Base-by-base conservation (phyloP, 768 basidiomycete genomes). In the Sarcomyxa edulis region DNA sequence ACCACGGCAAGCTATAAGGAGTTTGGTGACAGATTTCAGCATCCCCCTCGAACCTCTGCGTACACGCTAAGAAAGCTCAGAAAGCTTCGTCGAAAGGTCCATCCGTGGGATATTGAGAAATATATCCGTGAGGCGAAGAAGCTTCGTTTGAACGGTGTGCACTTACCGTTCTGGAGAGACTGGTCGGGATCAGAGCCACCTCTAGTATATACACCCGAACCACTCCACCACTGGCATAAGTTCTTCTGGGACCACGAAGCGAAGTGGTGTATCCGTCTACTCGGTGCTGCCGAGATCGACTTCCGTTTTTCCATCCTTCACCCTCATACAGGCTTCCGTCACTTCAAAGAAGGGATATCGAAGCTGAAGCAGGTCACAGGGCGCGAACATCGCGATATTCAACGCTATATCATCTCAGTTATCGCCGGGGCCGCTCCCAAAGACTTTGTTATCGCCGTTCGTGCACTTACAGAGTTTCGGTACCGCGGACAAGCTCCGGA, bases 331-430 rank as follows among this genome's bases (percentile, higher is more conserved):
- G 51, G 51, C 3, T 48, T 43, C 21, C 39, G 50, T 7, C 56
- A 59, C 24, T 59, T 59, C 39, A 40, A 39, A 3, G 43, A 50
- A n/a, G 56, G 59, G 0, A 48, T 61, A 21, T 48, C 48, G 1
- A 29, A 37, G 8, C 38, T 51, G 7, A 59, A 18, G n/a, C 56
- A 60, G 38, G 33, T 50, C 8, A 52, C 47, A 1, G 58, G 56
- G 2, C 40, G 49, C 3, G 54, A 52, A 16, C 52, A 56, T 24
- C 39, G 46, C 6, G 50, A 59, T 20, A 35, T 58, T 4, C 51
- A 53, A 31, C 44, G 47, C 3, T 41, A 40, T 26, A 32, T 47
- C 37, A 39, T 48, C 29, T 21, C 39, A 29, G 16, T 42, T 35
- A 22, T 49, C 36, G 43, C 43, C 7, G 43, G 26, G 10, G 38